phyloP scores from a whole-genome alignment of 2,329 filamentous ascomycete genomes.

The Cladosporium sphaerospermum region DNA sequence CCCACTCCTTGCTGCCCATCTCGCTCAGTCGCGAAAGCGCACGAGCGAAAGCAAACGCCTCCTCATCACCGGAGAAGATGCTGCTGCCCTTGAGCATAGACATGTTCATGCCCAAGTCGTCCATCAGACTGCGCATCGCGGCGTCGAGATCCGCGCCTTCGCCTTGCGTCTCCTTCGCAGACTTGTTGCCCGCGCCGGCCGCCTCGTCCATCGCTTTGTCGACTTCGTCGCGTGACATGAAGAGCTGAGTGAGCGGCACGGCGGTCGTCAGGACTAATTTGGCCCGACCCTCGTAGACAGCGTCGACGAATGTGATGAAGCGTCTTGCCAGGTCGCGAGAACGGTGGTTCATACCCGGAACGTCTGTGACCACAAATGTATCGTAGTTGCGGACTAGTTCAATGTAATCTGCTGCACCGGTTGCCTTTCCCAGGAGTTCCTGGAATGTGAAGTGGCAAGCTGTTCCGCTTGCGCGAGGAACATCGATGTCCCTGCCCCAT shows the following conservation, averaged over 20 bases:
- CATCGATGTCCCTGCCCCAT: constrained; percentile 85
- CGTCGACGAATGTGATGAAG: constrained; percentile 97
- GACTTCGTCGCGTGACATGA: constrained; percentile 44
- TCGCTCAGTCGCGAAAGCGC: constrained; percentile 78
- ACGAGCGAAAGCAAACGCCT: constrained; percentile 90
- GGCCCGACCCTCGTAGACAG: constrained; percentile 86
- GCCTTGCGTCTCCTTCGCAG: constrained; percentile 21
- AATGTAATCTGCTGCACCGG: constrained; percentile 89
- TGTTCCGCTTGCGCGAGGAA: constrained; percentile 79
- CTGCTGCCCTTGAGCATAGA: constrained; percentile 75
- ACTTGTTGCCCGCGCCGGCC: constrained; percentile 21
- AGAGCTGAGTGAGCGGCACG: constrained; percentile 77
- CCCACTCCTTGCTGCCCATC: constrained; percentile 94
- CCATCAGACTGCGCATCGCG: constrained; percentile 73
- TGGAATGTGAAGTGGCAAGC: constrained; percentile 90
- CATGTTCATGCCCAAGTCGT: constrained; percentile 81
- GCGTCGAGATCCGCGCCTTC: constrained; percentile 49
- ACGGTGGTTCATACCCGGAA: constrained; percentile 84
- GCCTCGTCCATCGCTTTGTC: constrained; percentile 39
- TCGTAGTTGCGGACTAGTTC: constrained; percentile 87
- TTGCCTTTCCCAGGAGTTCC: constrained; percentile 81
- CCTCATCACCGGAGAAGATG: constrained; percentile 90
- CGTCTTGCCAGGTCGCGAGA: constrained; percentile 81
- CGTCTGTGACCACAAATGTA: constrained; percentile 83
- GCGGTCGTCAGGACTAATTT: constrained; percentile 91